Base-by-base conservation (phyloP, 2,329 filamentous ascomycete species). In the Aspergillus latus region DNA sequence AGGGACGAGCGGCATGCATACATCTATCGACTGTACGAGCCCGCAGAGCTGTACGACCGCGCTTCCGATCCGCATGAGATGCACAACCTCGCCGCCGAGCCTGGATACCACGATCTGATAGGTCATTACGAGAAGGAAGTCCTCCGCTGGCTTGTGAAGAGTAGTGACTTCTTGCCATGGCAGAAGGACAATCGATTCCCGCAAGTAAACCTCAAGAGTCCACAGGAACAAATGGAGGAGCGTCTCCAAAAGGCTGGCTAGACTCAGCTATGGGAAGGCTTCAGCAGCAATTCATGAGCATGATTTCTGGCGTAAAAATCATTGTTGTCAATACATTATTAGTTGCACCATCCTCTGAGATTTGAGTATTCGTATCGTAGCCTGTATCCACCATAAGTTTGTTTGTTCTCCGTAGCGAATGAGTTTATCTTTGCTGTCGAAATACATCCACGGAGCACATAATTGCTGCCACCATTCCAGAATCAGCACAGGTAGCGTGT, bases 11-110 rank as follows among this genome's bases (percentile, higher is more conserved):
- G 69, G 0, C 79, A 73, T 72, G 76, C 75, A 0, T 80, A 72
- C 42, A 64, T 81, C 0, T 80, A 80, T 49, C 68, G 76, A 0
- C 59, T 80, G 2, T 80, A 80, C 51, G 78, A 81, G 58, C 70
- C 74, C 0, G 61, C 70, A 0, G 78, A 80, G 69, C 62, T 80
- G 11, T 80, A 80, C 54, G 62, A 73, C 52, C 71, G 74, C 0
- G 45, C 59, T 0, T 54, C 67, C 1, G 77, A 79, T 47, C 70
- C 71, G 13, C 40, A 47, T 5, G 51, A 54, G 34, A 47, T 54
- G 51, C 51, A 42, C 26, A 54, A 54, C 26, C 0, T 64, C 72
- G 5, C 77, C 77, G 66, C 54, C 73, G 43, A 59, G 57, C 45
- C 44, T 30, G 48, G 32, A 8, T 34, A 43, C n/a, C 26, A 15